Conservation (phyloP, 345 rosid genomes). For the Bretschneidera sinensis region DNA sequence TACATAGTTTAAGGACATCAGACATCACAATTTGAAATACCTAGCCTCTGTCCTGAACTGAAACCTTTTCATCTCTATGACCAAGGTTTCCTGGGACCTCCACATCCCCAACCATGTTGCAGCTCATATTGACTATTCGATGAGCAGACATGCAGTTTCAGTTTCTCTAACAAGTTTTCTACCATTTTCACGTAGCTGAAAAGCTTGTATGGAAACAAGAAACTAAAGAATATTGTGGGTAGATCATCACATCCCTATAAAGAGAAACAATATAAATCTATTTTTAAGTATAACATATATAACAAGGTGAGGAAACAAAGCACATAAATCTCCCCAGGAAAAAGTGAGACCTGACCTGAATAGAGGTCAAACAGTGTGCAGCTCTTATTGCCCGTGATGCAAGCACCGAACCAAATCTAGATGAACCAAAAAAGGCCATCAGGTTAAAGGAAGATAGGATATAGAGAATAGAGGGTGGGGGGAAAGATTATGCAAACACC, state of each 20-base stretch:
- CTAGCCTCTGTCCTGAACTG: background rate
- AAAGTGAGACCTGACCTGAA: conserved; percentile 39
- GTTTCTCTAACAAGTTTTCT: no score
- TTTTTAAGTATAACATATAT: background rate
- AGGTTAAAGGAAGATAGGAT: background rate
- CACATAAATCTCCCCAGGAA: background rate
- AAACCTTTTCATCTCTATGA: background rate
- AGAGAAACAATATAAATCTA: background rate
- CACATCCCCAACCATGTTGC: background rate
- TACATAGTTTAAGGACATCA: background rate
- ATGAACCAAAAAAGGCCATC: conserved; percentile 6
- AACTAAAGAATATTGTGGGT: background rate
- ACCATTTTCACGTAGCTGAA: no score
- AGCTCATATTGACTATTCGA: background rate
- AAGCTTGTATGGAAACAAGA: no score
- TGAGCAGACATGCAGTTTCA: background rate
- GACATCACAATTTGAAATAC: background rate
- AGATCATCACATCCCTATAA: background rate
- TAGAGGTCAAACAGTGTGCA: conserved; percentile 67
- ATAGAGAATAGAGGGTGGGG: background rate
- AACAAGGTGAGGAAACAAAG: background rate
- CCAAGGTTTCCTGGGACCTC: background rate
- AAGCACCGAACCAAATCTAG: conserved; percentile 61
- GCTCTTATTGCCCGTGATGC: conserved; percentile 72
- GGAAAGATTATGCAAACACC: background rate